phyloP scores from a whole-genome alignment of 2,329 filamentous ascomycete species.

The Diaporthe destruens region DNA sequence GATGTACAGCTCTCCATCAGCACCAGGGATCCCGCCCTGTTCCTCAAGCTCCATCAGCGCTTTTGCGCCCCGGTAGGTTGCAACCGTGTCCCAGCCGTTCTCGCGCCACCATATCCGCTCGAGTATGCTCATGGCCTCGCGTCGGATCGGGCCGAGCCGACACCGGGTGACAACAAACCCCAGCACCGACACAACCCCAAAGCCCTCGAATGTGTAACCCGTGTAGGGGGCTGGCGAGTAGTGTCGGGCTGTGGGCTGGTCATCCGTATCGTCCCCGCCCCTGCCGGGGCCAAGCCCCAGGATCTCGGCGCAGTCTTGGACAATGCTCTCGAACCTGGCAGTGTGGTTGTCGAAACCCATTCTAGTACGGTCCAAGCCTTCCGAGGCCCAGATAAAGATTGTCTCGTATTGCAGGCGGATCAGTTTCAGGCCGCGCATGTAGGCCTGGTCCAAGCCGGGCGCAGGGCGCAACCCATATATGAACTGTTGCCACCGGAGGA shows the following conservation, averaged over 20 bases:
- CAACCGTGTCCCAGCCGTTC: slow-evolving; percentile 19
- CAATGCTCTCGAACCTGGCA: slow-evolving; percentile 2
- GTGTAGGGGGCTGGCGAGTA: slow-evolving; percentile 13
- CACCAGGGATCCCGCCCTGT: background rate
- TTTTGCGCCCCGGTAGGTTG: background rate
- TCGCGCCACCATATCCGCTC: slow-evolving; percentile 26
- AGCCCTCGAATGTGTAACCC: slow-evolving; percentile 25
- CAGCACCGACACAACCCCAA: slow-evolving; percentile 18
- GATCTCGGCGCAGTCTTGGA: slow-evolving; percentile 2
- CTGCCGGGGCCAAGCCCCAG: background rate
- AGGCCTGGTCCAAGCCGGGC: background rate
- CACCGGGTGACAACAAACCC: slow-evolving; percentile 20
- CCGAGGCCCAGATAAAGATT: slow-evolving; percentile 7
- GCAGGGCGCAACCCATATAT: background rate
- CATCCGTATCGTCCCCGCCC: background rate
- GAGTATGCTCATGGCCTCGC: background rate
- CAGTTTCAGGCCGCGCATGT: background rate
- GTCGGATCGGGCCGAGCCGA: background rate
- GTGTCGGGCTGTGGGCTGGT: background rate
- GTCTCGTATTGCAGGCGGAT: slow-evolving; percentile 13
- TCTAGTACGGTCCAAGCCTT: slow-evolving; percentile 26
- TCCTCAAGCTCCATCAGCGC: slow-evolving; percentile 27
- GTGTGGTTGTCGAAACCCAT: slow-evolving; percentile 9
- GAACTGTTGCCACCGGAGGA: slow-evolving; percentile 1
- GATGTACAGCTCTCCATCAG: slow-evolving; percentile 11